Conservation (phyloP, 2,329 filamentous ascomycete species). For the Calycina herbarum region DNA sequence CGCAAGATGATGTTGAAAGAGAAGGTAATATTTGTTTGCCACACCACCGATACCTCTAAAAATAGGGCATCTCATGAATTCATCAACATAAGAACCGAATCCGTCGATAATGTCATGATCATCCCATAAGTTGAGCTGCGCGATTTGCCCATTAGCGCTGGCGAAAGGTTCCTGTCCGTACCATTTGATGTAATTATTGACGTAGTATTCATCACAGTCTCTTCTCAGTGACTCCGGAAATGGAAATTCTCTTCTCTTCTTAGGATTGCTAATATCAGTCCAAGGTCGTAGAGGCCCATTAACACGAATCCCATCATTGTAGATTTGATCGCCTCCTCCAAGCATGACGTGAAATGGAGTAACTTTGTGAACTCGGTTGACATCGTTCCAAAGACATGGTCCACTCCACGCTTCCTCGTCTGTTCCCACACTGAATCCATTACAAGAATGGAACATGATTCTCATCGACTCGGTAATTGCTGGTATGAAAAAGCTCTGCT, state of each 20-base stretch:
- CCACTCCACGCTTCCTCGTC: constrained; percentile 86
- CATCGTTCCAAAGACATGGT: constrained; percentile 93
- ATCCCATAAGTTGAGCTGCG: constrained; percentile 97
- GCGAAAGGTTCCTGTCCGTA: constrained; percentile 75
- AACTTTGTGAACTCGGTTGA: constrained; percentile 75
- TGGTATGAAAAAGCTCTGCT: constrained; percentile 82
- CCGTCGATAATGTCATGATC: constrained; percentile 94
- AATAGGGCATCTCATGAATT: constrained; percentile 90
- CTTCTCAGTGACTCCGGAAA: constrained; percentile 79
- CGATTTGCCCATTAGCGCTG: constrained; percentile 83
- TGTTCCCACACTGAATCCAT: constrained; percentile 88
- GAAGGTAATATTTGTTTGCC: constrained; percentile 96
- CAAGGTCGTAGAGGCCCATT: constrained; percentile 78
- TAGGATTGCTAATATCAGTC: constrained; percentile 80
- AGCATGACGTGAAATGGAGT: constrained; percentile 93
- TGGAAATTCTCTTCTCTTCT: constrained; percentile 74
- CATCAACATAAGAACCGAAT: constrained; percentile 89
- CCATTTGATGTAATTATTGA: constrained; percentile 84
- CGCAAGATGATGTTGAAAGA: constrained; percentile 93
- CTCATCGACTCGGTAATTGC: constrained; percentile 86
- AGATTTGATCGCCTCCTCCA: constrained; percentile 93
- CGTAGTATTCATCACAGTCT: constrained; percentile 86
- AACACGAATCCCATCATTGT: constrained; percentile 86
- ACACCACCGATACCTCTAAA: constrained; percentile 90
- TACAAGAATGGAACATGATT: constrained; percentile 98